phyloP scores from a whole-genome alignment of 371 early-diverging fungal species.

The Haplosporangium sp. region DNA sequence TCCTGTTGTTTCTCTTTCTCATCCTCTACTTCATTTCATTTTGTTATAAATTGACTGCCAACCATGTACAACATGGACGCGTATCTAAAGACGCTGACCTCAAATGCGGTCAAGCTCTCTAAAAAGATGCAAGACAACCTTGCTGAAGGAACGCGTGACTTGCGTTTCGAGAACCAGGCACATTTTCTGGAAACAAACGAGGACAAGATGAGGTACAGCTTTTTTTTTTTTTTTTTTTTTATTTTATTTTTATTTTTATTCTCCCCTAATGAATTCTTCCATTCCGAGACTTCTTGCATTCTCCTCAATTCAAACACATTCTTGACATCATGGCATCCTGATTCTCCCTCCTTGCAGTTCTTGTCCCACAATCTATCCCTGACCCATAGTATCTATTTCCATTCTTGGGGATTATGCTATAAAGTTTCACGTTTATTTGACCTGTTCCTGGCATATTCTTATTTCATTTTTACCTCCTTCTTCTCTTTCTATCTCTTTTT shows the following conservation, averaged over 20 bases:
- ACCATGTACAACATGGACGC: constrained; percentile 54
- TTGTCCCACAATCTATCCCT: background rate
- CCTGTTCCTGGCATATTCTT: too few species aligned
- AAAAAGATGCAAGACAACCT: constrained; percentile 87
- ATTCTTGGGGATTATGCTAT: background rate
- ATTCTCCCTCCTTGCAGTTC: background rate
- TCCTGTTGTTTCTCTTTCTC: background rate
- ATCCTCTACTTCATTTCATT: background rate
- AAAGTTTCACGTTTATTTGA: background rate
- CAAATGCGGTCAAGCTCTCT: constrained; percentile 83
- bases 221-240: constrained; percentile 59
- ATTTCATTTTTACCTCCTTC: too few species aligned
- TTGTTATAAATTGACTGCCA: background rate
- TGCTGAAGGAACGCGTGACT: constrained; percentile 88
- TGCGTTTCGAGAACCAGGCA: constrained; percentile 79
- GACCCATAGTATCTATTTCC: background rate
- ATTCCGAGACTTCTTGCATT: background rate
- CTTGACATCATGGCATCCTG: constrained; percentile 12
- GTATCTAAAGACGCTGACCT: constrained; percentile 46
- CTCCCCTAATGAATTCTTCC: background rate
- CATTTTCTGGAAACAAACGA: constrained; percentile 91
- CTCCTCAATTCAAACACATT: background rate
- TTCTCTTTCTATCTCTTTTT: background rate
- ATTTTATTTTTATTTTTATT: background rate
- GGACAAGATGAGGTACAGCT: constrained; percentile 70